Conservation (phyloP, 345 rosid genomes). For the Citrus sp. region DNA sequence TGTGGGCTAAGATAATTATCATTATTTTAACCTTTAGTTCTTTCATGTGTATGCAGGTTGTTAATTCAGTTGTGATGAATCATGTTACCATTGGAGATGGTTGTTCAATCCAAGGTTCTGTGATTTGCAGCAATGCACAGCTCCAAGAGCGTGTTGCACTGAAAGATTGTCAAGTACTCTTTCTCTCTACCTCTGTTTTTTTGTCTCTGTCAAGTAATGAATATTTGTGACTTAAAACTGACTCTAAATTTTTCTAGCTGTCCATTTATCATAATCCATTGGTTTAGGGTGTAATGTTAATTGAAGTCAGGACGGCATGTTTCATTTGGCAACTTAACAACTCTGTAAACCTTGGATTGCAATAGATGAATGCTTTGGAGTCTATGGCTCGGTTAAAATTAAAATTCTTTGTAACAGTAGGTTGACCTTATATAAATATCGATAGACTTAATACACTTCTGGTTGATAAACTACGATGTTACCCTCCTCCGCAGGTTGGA, state of each 20-base stretch:
- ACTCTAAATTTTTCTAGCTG: neutral
- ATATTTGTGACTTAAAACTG: neutral
- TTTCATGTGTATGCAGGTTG: constrained; percentile 49
- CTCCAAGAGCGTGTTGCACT: constrained; percentile 81
- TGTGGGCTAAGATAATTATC: neutral
- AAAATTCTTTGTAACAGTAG: too few relatives aligned
- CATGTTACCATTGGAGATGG: constrained; percentile 89
- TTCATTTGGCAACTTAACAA: too few relatives aligned
- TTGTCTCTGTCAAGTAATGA: too few relatives aligned
- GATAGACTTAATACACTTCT: neutral
- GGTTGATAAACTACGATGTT: neutral
- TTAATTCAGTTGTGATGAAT: constrained; percentile 88
- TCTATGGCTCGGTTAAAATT: too few relatives aligned
- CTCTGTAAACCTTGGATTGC: neutral
- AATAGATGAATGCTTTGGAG: neutral
- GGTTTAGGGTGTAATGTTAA: neutral
- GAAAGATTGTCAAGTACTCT: constrained; percentile 83
- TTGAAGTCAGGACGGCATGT: neutral
- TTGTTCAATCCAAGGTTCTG: constrained; percentile 89
- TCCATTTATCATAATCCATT: neutral
- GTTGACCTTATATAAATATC: too few relatives aligned
- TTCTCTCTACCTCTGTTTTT: too few relatives aligned
- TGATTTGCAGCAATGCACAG: constrained; percentile 86
- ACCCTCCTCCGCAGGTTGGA: constrained; percentile 56
- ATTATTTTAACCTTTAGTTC: neutral